Percentiles rank a stretch among this genome's conserved stretches.
phyloP scores from a whole-genome alignment of 441 rosid genomes.

The Eruca vesicaria region DNA sequence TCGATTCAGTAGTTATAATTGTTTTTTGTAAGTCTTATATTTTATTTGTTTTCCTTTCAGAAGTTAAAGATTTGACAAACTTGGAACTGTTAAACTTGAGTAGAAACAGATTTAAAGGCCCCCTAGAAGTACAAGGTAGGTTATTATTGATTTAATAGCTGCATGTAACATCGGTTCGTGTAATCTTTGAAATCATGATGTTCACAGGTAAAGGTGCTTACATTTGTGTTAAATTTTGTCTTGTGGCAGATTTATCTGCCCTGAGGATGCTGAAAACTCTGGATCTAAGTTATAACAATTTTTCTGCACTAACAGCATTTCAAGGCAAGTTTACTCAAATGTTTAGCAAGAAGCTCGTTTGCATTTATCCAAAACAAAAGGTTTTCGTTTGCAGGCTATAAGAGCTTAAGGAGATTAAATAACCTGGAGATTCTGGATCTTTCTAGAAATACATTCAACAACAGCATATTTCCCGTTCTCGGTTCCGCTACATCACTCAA shows the following conservation, averaged over 20 bases:
- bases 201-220: neutral
- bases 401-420: neutral
- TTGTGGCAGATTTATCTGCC: neutral
- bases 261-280: neutral
- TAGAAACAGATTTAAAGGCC: neutral
- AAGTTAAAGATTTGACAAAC: neutral
- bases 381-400: neutral
- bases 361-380: neutral
- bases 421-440: slow-evolving; percentile 1
- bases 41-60: neutral
- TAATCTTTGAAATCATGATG: neutral
- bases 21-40: neutral
- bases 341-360: neutral
- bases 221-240: neutral
- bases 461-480: neutral
- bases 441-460: neutral
- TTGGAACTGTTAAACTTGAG: neutral
- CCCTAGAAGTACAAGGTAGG: neutral
- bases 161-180: neutral
- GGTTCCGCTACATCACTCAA: slow-evolving; percentile 7
- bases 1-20: too few relatives aligned
- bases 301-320: neutral
- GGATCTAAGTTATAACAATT: neutral
- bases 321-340: neutral
- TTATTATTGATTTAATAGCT: neutral